Evolutionary conservation across 2,329 filamentous ascomycete species (phyloP), one percentile per base, ranked within the genome.

Genomic region (Clarireedia paspali): DNA sequence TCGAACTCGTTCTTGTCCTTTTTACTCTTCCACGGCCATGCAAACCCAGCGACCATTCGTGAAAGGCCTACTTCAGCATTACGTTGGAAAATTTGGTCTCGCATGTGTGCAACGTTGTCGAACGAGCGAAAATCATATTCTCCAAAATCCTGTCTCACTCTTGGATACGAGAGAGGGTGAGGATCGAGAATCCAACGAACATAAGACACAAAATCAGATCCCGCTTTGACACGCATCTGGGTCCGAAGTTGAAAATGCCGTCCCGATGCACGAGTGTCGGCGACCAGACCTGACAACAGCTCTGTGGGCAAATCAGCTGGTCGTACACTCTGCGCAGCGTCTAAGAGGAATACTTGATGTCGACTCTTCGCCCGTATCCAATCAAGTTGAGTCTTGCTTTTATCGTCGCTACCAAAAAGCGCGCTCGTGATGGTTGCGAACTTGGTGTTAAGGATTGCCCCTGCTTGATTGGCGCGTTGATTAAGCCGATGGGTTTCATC

Each of bases 231-330:
- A 5, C 56, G 56, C 56, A 57, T 57, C 47, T 57, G 56, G 55
- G 50, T 57, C 47, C 51, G 56, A 57, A 57, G 56, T 27, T 57
- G 56, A 44, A 57, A 57, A 55, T 57, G 56, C 51, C 56, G 56
- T 34, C 45, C 47, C 38, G 51, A 57, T 42, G 56, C 56, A 46
- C 56, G 56, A 50, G 51, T 50, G 47, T 57, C 46, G 20, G 56
- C 56, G 24, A 57, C 51, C 6, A 57, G 56, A 30, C n/a, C 27
- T 30, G 56, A 55, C 47, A 57, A 38, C 40, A 57, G 47, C 39
- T 57, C 56, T 36, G 47, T 17, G 38, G 56, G 56, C 47, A 57
- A 47, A 51, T 57, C 56, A 23, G 56, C 56, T 55, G 56, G 56
- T 51, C 56, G 56, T 51, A 57, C 51, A 55, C 56, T 57, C 44